Evolutionary conservation across 2,329 filamentous ascomycete genomes (phyloP), one percentile per base, ranked within the genome.

Genomic region (Colletotrichum sp.): DNA sequence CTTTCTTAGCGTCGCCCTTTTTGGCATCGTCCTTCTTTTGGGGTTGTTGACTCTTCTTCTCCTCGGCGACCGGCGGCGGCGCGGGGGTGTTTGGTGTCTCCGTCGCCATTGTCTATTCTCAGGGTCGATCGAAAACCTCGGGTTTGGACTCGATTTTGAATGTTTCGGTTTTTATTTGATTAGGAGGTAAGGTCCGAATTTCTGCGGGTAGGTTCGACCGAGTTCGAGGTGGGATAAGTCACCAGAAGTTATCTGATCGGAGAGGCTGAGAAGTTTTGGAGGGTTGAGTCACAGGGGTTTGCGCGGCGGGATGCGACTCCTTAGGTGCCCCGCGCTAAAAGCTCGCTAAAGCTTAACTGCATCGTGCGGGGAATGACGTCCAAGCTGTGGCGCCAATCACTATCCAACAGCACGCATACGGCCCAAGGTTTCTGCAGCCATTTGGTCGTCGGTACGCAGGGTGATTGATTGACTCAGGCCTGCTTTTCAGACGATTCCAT

Each of bases 281-380:
- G 68, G 59, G 36, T 70, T 75, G 74, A 75, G 63, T 75, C 74
- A 75, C 74, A 72, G 72, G 74, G 72, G 72, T 72, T 73, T 70
- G 62, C 62, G 34, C 70, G 71, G 72, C 72, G 72, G 72, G 74
- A 75, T 75, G 72, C 61, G 59, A 64, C 57, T 62, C n/a, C 43
- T 51, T 38, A 43, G 57, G 47, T 74, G 69, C 72, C 72, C 72
- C 72, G 72, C 72, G 72, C 72, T 74, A 74, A 69, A 72, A 73
- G 69, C 72, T 74, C 69, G 72, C 72, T 74, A 74, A 72, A 74
- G 72, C 72, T 74, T 69, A 74, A 72, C 33, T 72, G 64, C 72
- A 73, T 63, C 16, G 58, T 73, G 72, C 72, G 65, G 70, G 72
- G 72, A 73, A 61, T 74, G 70, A 74, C 68, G 63, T 74, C 57